These are phyloP conservation scores for Candida peoriensis DNA, from an alignment of 805 yeast genomes.

Conservation along the genomic window DNA sequence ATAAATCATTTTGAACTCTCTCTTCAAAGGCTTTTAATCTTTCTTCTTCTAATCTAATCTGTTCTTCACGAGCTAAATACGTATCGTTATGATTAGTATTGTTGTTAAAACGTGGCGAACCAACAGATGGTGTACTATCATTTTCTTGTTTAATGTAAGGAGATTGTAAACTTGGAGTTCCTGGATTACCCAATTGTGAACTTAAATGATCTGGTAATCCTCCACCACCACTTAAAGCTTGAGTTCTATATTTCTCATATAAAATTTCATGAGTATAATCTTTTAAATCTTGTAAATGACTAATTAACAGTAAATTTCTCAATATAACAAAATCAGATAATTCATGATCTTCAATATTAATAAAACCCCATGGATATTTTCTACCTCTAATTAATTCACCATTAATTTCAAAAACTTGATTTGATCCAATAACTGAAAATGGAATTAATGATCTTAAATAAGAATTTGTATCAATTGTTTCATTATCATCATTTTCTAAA, in stretches of 20 bases:
- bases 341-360: constrained; percentile 66
- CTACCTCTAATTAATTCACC: constrained; percentile 39
- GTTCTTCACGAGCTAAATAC: constrained; percentile 74
- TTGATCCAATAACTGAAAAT: constrained; percentile 66
- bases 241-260: constrained; percentile 88
- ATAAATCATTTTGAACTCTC: constrained; percentile 81
- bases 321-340: constrained; percentile 76
- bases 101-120: constrained; percentile 15
- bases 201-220: constrained; percentile 30
- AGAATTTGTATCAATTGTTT: constrained; percentile 59
- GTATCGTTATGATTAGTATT: constrained; percentile 33
- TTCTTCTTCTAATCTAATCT: constrained; percentile 84
- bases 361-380: constrained; percentile 56
- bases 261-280: constrained; percentile 83
- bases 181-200: constrained; percentile 15
- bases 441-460: constrained; percentile 62
- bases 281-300: constrained; percentile 83
- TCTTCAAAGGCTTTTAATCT: constrained; percentile 81
- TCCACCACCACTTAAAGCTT: constrained; percentile 64
- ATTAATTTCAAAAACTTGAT: constrained; percentile 48
- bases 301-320: constrained; percentile 72
- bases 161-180: constrained; percentile 9
- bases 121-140: constrained; percentile 10
- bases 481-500: constrained; percentile 48
- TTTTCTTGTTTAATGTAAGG: constrained; percentile 23